Conservation (phyloP, 345 rosid genomes). For the Euphorbia lathyris region DNA sequence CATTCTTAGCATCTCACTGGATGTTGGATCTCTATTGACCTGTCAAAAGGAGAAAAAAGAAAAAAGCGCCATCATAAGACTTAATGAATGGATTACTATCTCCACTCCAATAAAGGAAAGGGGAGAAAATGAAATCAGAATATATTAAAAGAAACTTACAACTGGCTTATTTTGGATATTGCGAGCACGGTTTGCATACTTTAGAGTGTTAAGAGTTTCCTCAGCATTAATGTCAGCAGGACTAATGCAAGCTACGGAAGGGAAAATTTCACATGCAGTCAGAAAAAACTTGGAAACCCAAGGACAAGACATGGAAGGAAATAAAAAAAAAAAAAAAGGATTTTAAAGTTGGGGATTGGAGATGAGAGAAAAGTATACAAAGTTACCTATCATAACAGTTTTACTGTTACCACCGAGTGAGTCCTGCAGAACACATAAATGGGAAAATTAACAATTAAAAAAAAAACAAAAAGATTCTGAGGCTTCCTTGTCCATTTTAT, state of each 20-base stretch:
- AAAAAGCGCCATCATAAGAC: slow-evolving; percentile 8
- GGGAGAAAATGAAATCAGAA: slow-evolving; percentile 10
- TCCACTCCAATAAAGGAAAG: not conserved
- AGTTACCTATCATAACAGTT: slow-evolving; percentile 95
- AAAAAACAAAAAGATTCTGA: not conserved
- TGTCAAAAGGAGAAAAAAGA: slow-evolving; percentile 24
- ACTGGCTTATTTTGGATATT: slow-evolving; percentile 96
- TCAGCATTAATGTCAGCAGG: slow-evolving; percentile 99
- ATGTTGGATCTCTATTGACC: slow-evolving; percentile 97
- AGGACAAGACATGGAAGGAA: not conserved
- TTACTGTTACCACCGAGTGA: slow-evolving; percentile 99
- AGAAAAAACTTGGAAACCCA: not conserved
- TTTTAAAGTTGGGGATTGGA: not conserved
- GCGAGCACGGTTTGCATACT: slow-evolving; percentile 99
- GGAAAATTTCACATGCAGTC: not conserved
- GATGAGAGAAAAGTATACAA: not conserved
- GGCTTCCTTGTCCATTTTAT: not conserved
- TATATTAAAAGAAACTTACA: slow-evolving; percentile 48
- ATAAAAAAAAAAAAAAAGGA: not conserved
- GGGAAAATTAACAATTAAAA: not conserved
- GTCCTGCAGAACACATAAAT: slow-evolving; percentile 50
- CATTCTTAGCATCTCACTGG: slow-evolving; percentile 95
- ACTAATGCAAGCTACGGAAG: slow-evolving; percentile 83
- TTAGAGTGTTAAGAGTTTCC: slow-evolving; percentile 93
- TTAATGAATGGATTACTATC: slow-evolving; percentile 1